Conservation (phyloP, 2,329 filamentous ascomycete species). For the Claviceps capensis region DNA sequence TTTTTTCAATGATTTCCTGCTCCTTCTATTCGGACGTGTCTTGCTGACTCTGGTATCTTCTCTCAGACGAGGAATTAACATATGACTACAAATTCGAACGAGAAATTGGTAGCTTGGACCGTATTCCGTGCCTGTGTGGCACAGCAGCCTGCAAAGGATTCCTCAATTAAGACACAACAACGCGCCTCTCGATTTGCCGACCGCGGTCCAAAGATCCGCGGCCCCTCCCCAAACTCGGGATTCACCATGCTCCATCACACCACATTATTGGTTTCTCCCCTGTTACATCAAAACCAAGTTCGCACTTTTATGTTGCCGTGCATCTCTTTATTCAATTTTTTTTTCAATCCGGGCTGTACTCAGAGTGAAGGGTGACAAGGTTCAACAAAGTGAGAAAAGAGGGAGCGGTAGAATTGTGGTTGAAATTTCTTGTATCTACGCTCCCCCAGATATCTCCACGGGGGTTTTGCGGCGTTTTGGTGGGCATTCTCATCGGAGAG, state of each 20-base stretch:
- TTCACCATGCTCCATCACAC: not conserved
- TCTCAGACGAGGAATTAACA: conserved; percentile 86
- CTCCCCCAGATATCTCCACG: not conserved
- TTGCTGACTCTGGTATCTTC: conserved; percentile 1
- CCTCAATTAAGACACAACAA: conserved; percentile 58
- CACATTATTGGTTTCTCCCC: not conserved
- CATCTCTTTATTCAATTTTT: not conserved
- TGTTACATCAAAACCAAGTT: not conserved
- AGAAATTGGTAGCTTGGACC: conserved; percentile 85
- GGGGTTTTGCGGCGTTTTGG: conserved; percentile 6
- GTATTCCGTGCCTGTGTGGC: conserved; percentile 93
- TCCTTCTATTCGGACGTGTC: not conserved
- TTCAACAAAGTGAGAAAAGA: no score
- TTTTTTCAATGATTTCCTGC: not conserved
- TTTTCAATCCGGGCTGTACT: no score
- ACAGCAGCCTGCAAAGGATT: conserved; percentile 96
- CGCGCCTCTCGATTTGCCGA: not conserved
- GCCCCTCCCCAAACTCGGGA: no score
- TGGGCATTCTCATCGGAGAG: conserved; percentile 3
- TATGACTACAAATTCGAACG: conserved; percentile 99
- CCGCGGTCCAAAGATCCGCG: no score
- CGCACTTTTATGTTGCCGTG: not conserved
- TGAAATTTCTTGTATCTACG: not conserved
- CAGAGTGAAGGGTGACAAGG: no score
- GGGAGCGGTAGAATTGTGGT: no score